Evolutionary conservation across 495 filamentous ascomycete genomes (phyloP), one percentile per base, ranked within the genome.

Genomic region (Annulohypoxylon stygium): DNA sequence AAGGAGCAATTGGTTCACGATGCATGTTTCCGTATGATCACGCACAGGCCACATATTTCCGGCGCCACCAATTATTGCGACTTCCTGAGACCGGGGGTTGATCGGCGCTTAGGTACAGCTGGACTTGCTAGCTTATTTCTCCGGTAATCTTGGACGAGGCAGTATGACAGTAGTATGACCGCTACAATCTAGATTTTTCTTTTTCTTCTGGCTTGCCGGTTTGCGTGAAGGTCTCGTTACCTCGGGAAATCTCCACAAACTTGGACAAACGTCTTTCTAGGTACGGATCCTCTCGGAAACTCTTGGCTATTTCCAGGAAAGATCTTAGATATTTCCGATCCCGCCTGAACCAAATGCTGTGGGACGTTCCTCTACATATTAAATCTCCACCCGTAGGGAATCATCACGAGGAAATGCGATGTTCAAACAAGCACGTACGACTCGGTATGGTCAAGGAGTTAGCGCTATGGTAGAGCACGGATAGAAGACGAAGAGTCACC

Each of bases 1-100:
- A 69, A 70, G 66, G 55, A 59, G 61, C 23, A 64, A 50, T 63
- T 69, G 53, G 55, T 60, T 60, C 18, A 36, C 30, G 47, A 69
- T 69, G 71, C 71, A 62, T 41, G 61, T 54, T 74, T 41, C 48
- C 57, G 57, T 69, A 74, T 69, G 66, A 69, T 74, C 20, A 25
- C 26, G 61, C 48, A 61, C 26, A 48, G 41, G 34, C 48, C 39
- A 58, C 65, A 65, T 71, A 67, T 65, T 45, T 20, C 54, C 41
- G 36, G 54, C 43, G 25, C 54, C 36, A 53, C 51, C 20, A 58
- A 43, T 60, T n/a, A 60, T 11, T 54, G 20, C 14, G 26, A 70
- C 37, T 20, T 8, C 48, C 11, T 8, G 12, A 39, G 14, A n/a
- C 59, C 39, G 20, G 47, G 47, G 45, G 45, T 41, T 37, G 18